Percentiles rank a stretch among this genome's conserved stretches.
Conservation (phyloP, 176 grass and related monocot genomes). For the Phyllostachys edulis region DNA sequence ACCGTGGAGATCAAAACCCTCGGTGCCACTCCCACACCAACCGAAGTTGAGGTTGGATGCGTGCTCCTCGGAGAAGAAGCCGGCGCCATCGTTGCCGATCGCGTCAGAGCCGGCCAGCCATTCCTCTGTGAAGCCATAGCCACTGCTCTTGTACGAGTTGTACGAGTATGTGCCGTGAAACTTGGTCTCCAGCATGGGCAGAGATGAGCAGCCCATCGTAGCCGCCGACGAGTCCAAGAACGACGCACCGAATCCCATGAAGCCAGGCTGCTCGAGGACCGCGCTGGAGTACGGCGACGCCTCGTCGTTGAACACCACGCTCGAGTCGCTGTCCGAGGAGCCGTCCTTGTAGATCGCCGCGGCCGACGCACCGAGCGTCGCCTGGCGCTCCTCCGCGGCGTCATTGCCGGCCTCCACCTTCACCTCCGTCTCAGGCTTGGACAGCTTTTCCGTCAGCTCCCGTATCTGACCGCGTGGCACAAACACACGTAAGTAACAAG, state of each 20-base stretch:
- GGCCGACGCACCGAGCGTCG: not conserved
- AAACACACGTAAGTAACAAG: not conserved
- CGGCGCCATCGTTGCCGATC: slow-evolving; percentile 22
- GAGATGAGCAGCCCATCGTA: slow-evolving; percentile 13
- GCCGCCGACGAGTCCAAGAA: slow-evolving; percentile 37
- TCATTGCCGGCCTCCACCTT: slow-evolving; percentile 32
- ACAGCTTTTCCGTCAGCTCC: slow-evolving; percentile 51
- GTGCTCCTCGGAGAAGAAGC: slow-evolving; percentile 48
- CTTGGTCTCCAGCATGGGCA: slow-evolving; percentile 34
- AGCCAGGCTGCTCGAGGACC: slow-evolving; percentile 25
- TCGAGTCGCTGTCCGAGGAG: slow-evolving; percentile 79
- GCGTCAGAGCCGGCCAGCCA: slow-evolving; percentile 33
- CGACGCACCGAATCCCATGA: slow-evolving; percentile 27
- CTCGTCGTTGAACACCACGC: slow-evolving; percentile 69
- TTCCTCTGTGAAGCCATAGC: slow-evolving; percentile 45
- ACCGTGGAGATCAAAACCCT: slow-evolving; percentile 26
- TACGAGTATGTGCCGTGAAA: slow-evolving; percentile 30
- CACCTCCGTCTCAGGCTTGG: not conserved
- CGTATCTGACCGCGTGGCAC: slow-evolving; percentile 28
- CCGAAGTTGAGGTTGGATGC: slow-evolving; percentile 42
- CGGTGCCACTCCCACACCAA: slow-evolving; percentile 34
- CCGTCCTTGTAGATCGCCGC: slow-evolving; percentile 57
- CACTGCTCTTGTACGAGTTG: slow-evolving; percentile 27
- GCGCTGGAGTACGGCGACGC: slow-evolving; percentile 40
- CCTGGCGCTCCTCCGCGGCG: slow-evolving; percentile 9